Base-by-base conservation (phyloP, 2,329 filamentous ascomycete species). In the Fusarium marasasianum region DNA sequence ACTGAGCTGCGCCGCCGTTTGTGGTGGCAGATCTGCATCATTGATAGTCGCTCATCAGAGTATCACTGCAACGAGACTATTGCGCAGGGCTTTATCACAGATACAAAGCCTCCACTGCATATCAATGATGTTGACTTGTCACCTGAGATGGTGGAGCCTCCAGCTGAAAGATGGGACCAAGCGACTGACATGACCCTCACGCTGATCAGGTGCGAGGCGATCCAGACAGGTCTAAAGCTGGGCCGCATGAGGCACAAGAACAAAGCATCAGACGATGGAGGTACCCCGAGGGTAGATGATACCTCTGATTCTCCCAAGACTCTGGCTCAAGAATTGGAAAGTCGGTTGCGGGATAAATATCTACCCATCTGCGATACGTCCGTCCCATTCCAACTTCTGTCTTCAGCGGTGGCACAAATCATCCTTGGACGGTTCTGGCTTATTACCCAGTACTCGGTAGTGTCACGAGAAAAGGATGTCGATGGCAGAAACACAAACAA, bases 1-100 rank as follows among this genome's bases (percentile, higher is more conserved):
- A 57, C 54, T 2, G 54, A 57, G 22, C 54, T 57, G 17, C 54
- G 54, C n/a, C 54, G 54, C 17, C 38, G 54, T 0, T 13, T 57
- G 1, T 57, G 54, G 54, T 57, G 54, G 54, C 54, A 57, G 54
- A 57, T 57, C 26, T 57, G 54, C 54, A 57, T 57, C 0, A 57
- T 57, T 1, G 54, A 57, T 26, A 57, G 54, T 17, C 54, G 54
- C 4, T 57, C 54, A 1, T 57, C 54, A 1, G 54, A 57, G 15
- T 45, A 57, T 45, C 38, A 57, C 40, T 45, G 54, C 29, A 57
- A 57, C 11, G 54, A 45, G 2, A 40, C 54, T 12, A 57, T 57
- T 8, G 38, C 54, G 1, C 54, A 45, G 9, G 38, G 54, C 0
- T 57, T 57, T 7, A 24, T 57, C 0, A 45, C 54, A 22, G 54